phyloP scores from a whole-genome alignment of 257 asterid genomes.

The Solanum corneliomulleri region DNA sequence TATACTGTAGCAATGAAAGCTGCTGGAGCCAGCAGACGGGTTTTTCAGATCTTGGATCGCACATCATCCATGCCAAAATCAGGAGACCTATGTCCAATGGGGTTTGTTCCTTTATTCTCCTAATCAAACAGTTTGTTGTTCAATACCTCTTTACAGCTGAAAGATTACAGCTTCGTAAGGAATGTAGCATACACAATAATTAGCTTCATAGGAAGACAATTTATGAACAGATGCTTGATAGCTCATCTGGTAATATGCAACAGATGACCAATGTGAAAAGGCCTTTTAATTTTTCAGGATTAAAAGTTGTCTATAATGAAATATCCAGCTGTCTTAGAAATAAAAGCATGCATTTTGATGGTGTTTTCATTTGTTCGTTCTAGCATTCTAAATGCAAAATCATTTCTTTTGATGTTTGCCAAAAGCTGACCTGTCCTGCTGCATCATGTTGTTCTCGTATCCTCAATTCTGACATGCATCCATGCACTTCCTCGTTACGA shows the following conservation, averaged over 20 bases:
- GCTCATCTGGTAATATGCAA: not conserved
- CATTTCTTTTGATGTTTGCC: not conserved
- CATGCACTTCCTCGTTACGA: not conserved
- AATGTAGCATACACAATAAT: not conserved
- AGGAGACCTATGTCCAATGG: slow-evolving; percentile 60
- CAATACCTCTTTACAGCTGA: not conserved
- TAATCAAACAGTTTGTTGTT: not conserved
- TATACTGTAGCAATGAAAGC: slow-evolving; percentile 81
- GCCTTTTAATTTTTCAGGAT: not conserved
- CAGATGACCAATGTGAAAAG: not conserved
- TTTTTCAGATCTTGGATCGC: slow-evolving; percentile 73
- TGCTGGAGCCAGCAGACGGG: slow-evolving; percentile 91
- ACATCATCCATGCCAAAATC: slow-evolving; percentile 58
- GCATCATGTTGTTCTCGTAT: not conserved
- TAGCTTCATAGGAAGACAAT: not conserved
- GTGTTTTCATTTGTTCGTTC: not conserved
- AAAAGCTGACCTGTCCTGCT: not conserved
- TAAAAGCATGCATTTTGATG: not conserved
- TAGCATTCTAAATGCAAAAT: not conserved
- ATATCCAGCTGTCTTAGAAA: not conserved
- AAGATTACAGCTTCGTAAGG: not conserved
- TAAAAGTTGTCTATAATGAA: not conserved
- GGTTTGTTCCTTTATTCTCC: slow-evolving; percentile 30
- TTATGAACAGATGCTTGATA: not conserved
- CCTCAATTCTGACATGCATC: not conserved